Percentiles rank a stretch among this genome's conserved stretches.
These are phyloP conservation scores for Cenococcum geophilum DNA, from an alignment of 495 filamentous ascomycete species.

Conservation along the genomic window DNA sequence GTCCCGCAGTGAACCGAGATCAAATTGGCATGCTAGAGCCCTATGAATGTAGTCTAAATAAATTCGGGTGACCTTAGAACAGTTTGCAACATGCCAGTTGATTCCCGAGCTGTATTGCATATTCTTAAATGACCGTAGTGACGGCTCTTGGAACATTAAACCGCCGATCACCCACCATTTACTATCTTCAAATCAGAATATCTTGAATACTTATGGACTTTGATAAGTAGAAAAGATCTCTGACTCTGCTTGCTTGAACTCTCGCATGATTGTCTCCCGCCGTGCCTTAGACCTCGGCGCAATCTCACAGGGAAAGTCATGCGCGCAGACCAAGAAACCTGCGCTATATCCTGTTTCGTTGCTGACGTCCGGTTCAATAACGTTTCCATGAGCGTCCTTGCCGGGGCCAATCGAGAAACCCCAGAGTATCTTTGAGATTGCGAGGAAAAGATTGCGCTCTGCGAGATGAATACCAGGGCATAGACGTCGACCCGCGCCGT, in stretches of 20 bases:
- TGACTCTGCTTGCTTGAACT: neutral
- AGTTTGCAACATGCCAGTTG: no score
- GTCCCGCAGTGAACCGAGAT: no score
- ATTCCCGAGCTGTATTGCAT: no score
- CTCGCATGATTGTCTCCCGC: neutral
- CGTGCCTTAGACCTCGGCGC: neutral
- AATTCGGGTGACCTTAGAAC: no score
- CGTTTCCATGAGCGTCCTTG: neutral
- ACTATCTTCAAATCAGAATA: no score
- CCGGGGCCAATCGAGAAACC: neutral
- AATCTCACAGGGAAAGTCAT: conserved; percentile 1
- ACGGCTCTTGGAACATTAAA: no score
- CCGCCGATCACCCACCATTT: no score
- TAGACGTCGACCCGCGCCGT: conserved; percentile 27
- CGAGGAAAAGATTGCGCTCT: conserved; percentile 6
- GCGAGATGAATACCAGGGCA: conserved; percentile 32
- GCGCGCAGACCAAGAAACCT: conserved; percentile 3
- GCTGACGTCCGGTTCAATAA: neutral
- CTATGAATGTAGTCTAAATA: no score
- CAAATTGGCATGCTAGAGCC: no score
- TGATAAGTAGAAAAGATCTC: neutral
- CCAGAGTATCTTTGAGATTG: neutral
- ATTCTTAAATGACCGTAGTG: no score
- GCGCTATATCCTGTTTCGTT: conserved; percentile 4
- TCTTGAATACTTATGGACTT: neutral